Evolutionary conservation across 345 rosid species (phyloP), one percentile per base, ranked within the genome.

Genomic region (Psidium guajava): DNA sequence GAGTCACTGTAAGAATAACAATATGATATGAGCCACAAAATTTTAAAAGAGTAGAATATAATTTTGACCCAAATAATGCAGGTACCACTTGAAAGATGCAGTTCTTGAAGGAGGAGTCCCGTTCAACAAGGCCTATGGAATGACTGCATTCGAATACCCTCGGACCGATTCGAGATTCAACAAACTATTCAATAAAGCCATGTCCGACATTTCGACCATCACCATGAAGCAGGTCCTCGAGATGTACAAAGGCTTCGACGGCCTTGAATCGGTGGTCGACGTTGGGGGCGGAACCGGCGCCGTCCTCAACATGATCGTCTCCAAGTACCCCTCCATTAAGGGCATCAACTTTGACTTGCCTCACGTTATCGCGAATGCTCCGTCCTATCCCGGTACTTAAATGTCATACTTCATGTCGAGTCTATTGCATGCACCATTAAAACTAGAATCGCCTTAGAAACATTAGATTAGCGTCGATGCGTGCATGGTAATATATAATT

Each of bases 291-390:
- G 87, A 14, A 77, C n/a, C 12, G 89, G 87, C 3, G 54, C 86
- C 1, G 44, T 50, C 8, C 85, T 88, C 25, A 32, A 36, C 77
- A 88, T 88, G 88, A 84, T 88, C 21, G 25, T 82, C 8, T 84
- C 90, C 56, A 86, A 52, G 51, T 82, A 86, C 55, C 90, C 88
- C 49, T 6, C 55, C n/a, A 84, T 86, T 21, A 74, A 82, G 53
- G 90, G 85, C 81, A 84, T 84, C 18, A 88, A 88, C 84, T 86
- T 47, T 28, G 90, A 88, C 75, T 59, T 84, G 40, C 85, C 85
- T 51, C 84, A 84, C 15, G 86, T 88, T 4, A 81, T 81, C 32
- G 53, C 47, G 10, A 47, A 54, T 28, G 89, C 89, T 32, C 86
- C 86, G 0, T 22, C 86, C 14, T 64, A 64, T 59, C 83, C 83